A percentile compares a stretch with the other conserved stretches of the same genome.
Evolutionary conservation across 2,329 filamentous ascomycete genomes (phyloP).

Genomic region (Zasmidium citrigriseum): DNA sequence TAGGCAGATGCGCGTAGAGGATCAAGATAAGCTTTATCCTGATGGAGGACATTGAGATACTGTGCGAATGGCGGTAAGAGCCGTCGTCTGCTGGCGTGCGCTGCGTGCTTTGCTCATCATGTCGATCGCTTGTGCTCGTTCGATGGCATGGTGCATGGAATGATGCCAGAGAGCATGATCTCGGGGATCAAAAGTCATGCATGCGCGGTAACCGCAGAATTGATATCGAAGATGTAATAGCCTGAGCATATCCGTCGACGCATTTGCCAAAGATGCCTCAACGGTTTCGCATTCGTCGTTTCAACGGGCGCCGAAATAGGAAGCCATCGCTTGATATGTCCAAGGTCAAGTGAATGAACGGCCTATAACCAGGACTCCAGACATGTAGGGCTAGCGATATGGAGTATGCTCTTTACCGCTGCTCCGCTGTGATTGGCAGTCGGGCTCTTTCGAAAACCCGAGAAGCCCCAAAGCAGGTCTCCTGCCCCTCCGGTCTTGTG

Average conservation of each 20-base stretch:
- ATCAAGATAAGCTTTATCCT: neutral
- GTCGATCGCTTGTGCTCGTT: neutral
- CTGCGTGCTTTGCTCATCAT: neutral
- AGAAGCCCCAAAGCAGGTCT: neutral
- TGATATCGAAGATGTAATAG: neutral
- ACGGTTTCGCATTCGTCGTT: neutral
- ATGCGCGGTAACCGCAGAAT: neutral
- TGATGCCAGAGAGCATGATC: too few relatives aligned
- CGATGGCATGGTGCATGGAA: too few relatives aligned
- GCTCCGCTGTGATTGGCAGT: neutral
- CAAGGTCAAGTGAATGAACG: neutral
- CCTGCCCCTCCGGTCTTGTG: neutral
- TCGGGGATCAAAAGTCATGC: neutral
- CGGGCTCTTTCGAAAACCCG: neutral
- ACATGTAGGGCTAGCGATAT: too few relatives aligned
- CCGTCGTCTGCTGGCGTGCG: neutral
- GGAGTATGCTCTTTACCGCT: neutral
- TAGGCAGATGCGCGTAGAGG: neutral
- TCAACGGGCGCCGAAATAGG: neutral
- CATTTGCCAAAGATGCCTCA: neutral
- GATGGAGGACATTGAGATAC: neutral
- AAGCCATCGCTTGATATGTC: neutral
- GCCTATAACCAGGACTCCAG: neutral
- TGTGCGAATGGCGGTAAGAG: neutral
- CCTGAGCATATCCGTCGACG: neutral